These are phyloP conservation scores for Phytopythium litorale DNA, from an alignment of 352 stramenopile species.

Conservation along the genomic window DNA sequence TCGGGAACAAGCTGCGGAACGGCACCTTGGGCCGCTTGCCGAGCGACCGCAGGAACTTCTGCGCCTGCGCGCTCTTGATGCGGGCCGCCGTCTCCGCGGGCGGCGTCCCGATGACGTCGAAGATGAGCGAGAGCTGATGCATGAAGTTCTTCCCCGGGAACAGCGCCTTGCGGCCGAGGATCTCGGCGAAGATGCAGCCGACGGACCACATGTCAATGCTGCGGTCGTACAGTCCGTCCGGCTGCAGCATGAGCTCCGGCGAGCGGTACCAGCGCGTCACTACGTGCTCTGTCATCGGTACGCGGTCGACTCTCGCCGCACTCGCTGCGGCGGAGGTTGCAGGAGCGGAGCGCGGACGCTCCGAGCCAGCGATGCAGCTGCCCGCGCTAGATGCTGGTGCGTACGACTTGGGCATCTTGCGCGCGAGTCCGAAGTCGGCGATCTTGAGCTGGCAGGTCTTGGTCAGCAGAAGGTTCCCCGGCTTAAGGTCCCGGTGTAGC, in stretches of 20 bases:
- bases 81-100: conserved; percentile 30
- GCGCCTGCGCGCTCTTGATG: conserved; percentile 73
- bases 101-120: conserved; percentile 68
- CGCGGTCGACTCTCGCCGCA: conserved; percentile 14
- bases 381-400: not conserved
- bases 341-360: conserved; percentile 49
- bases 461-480: conserved; percentile 75
- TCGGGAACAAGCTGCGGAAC: conserved; percentile 49
- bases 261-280: conserved; percentile 91
- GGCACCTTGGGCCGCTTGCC: conserved; percentile 53
- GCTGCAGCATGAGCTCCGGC: conserved; percentile 90
- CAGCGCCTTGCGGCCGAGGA: conserved; percentile 65
- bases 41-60: conserved; percentile 64
- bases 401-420: conserved; percentile 38
- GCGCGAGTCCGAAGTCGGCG: conserved; percentile 70
- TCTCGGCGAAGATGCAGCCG: conserved; percentile 80
- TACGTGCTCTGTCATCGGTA: conserved; percentile 79
- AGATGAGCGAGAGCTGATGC: conserved; percentile 76
- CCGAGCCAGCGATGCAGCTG: not conserved
- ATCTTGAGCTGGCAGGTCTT: conserved; percentile 82
- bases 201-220: conserved; percentile 92
- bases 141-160: conserved; percentile 82
- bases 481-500: conserved; percentile 81
- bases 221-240: conserved; percentile 81
- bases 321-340: conserved; percentile 16